Evolutionary conservation across 1,284 basidiomycete genomes (phyloP).

Genomic region (Rhodotorula sp.): DNA sequence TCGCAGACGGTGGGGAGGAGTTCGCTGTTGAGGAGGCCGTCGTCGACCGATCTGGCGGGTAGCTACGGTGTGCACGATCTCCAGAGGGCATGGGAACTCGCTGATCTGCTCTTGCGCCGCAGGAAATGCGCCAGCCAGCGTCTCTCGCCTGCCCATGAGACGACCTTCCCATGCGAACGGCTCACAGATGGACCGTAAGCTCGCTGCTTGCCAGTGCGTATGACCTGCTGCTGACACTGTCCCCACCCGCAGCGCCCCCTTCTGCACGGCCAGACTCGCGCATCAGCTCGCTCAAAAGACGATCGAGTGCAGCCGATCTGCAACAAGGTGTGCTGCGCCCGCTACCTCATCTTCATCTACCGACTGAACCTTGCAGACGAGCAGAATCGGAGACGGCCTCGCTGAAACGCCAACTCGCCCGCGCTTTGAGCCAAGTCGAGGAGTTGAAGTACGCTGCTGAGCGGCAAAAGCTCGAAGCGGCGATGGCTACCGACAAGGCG

Average conservation of each 20-base stretch:
- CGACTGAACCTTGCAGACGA: too few relatives aligned
- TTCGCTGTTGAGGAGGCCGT: slow-evolving; percentile 5
- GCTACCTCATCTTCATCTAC: not conserved
- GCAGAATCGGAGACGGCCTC: slow-evolving; percentile 32
- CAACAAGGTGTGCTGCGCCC: slow-evolving; percentile 15
- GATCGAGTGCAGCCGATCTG: slow-evolving; percentile 22
- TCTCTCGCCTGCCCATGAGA: slow-evolving; percentile 14
- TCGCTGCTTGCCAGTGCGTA: too few relatives aligned
- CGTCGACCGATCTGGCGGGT: not conserved
- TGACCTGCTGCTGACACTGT: too few relatives aligned
- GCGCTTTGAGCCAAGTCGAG: slow-evolving; percentile 23
- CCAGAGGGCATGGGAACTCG: too few relatives aligned
- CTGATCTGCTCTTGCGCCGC: not conserved
- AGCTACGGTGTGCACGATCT: not conserved
- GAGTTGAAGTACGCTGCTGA: slow-evolving; percentile 23
- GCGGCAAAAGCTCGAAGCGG: slow-evolving; percentile 22
- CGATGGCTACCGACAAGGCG: slow-evolving; percentile 12
- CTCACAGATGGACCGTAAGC: not conserved
- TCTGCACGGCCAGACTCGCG: not conserved
- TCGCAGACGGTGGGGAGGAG: slow-evolving; percentile 26
- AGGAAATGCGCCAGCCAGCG: not conserved
- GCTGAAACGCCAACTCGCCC: slow-evolving; percentile 30
- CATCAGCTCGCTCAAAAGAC: slow-evolving; percentile 18
- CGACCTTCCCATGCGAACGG: slow-evolving; percentile 16
- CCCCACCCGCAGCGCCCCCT: not conserved